Conservation (phyloP, 495 filamentous ascomycete species). For the Podospora didyma region DNA sequence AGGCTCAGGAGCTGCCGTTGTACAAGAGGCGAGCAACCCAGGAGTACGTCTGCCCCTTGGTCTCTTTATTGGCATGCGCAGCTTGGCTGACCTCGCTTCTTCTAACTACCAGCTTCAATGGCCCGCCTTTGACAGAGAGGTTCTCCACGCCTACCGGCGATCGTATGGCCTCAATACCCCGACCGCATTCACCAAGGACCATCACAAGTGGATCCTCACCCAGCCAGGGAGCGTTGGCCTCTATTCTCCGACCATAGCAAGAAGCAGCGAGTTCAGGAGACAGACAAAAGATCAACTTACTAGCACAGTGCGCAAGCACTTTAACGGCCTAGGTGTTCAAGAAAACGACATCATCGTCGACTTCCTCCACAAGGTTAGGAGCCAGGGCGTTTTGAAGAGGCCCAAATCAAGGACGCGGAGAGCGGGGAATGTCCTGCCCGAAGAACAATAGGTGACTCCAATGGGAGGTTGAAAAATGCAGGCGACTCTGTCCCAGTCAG, state of each 20-base stretch:
- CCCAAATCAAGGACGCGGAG: constrained; percentile 26
- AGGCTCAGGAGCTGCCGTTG: constrained; percentile 2
- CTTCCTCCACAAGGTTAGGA: constrained; percentile 76
- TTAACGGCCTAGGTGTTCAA: constrained; percentile 77
- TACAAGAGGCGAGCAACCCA: constrained; percentile 22
- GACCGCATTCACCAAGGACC: constrained; percentile 63
- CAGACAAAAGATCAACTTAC: constrained; percentile 77
- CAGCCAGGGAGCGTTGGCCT: constrained; percentile 63
- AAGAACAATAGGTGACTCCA: constrained; percentile 12
- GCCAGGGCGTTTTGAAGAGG: constrained; percentile 21
- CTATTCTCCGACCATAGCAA: constrained; percentile 68
- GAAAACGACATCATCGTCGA: constrained; percentile 88
- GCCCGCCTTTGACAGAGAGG: constrained; percentile 63
- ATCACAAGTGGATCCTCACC: constrained; percentile 68
- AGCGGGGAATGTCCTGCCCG: constrained; percentile 16
- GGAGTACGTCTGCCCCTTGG: constrained; percentile 21
- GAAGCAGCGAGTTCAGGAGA: constrained; percentile 55
- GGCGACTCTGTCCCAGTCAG: background rate
- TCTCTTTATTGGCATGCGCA: background rate
- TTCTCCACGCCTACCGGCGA: constrained; percentile 78
- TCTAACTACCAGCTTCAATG: constrained; percentile 60
- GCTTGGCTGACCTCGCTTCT: background rate
- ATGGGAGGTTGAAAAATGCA: background rate
- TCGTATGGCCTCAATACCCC: constrained; percentile 70
- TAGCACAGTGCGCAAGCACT: constrained; percentile 80